Conservation (phyloP, 306 rosid genomes). For the Abrus pulchellus region DNA sequence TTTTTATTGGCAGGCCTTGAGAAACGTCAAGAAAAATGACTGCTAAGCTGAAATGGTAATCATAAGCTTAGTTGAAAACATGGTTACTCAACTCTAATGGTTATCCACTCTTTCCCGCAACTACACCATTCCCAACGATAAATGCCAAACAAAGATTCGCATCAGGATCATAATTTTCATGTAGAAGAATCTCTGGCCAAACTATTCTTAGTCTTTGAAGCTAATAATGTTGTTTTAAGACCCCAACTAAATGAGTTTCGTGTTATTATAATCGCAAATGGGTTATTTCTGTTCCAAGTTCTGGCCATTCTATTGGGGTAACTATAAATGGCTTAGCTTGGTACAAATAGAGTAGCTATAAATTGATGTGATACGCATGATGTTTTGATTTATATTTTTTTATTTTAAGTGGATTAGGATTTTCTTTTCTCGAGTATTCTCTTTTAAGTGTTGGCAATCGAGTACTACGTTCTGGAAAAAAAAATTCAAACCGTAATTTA, state of each 20-base stretch:
- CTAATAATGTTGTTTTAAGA: constrained; percentile 26
- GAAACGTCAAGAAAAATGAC: not conserved
- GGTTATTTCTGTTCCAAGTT: not conserved
- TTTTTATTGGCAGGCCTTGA: not conserved
- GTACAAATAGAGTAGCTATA: not conserved
- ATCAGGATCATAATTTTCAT: constrained; percentile 10
- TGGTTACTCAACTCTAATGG: constrained; percentile 26
- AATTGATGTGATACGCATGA: not conserved
- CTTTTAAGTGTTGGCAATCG: no score
- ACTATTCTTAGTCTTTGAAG: not conserved
- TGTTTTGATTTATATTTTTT: not conserved
- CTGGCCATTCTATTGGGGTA: not conserved
- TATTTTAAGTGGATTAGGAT: not conserved
- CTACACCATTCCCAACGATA: constrained; percentile 41
- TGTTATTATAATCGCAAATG: not conserved
- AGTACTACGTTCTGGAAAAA: no score
- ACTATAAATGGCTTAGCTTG: constrained; percentile 1
- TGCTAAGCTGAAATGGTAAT: constrained; percentile 1
- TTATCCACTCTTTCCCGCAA: not conserved
- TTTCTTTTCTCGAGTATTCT: no score
- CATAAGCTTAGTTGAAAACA: constrained; percentile 38
- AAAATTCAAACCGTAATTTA: no score
- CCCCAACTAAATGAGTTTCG: constrained; percentile 16
- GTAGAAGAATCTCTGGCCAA: not conserved
- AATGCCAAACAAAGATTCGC: constrained; percentile 3